A percentile compares a stretch with the other conserved stretches of the same genome.
Evolutionary conservation across 805 yeast species (phyloP).

Genomic region (Ogataea chonburiensis): DNA sequence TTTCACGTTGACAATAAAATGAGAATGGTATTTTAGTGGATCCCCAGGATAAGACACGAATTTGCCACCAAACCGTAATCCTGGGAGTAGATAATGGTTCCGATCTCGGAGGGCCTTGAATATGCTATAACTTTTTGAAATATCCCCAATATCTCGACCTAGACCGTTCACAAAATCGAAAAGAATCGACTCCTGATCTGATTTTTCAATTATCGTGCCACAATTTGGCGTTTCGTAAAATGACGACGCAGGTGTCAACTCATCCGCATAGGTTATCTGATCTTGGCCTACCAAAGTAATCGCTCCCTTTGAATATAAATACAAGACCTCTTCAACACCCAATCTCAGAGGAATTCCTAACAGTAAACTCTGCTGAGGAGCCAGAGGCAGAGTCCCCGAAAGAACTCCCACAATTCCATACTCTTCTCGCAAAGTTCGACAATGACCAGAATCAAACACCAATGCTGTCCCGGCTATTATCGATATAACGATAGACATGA

Average conservation of each 20-base stretch:
- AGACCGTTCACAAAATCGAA: constrained; percentile 2
- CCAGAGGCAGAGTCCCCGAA: constrained; percentile 78
- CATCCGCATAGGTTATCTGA: neutral
- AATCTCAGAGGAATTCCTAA: constrained; percentile 79
- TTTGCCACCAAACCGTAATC: constrained; percentile 86
- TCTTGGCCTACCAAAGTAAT: constrained; percentile 4
- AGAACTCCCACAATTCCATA: constrained; percentile 74
- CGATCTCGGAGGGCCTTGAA: constrained; percentile 24
- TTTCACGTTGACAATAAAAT: constrained; percentile 61
- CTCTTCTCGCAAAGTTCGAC: constrained; percentile 50
- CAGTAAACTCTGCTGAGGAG: constrained; percentile 93
- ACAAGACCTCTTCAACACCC: constrained; percentile 68
- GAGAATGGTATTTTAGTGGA: constrained; percentile 87
- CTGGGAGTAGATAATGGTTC: constrained; percentile 66
- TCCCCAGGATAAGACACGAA: constrained; percentile 94
- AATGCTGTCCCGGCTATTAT: constrained; percentile 46
- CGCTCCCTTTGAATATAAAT: constrained; percentile 45
- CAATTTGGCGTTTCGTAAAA: constrained; percentile 6
- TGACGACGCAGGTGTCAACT: neutral
- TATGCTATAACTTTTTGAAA: constrained; percentile 20
- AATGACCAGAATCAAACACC: constrained; percentile 56
- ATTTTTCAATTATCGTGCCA: neutral
- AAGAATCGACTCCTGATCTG: constrained; percentile 8
- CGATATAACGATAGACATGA: constrained; percentile 28
- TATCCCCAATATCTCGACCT: constrained; percentile 4